Percentiles rank a stretch among this genome's conserved stretches.
phyloP scores from a whole-genome alignment of 257 asterid genomes.

The Gentiana dahurica region DNA sequence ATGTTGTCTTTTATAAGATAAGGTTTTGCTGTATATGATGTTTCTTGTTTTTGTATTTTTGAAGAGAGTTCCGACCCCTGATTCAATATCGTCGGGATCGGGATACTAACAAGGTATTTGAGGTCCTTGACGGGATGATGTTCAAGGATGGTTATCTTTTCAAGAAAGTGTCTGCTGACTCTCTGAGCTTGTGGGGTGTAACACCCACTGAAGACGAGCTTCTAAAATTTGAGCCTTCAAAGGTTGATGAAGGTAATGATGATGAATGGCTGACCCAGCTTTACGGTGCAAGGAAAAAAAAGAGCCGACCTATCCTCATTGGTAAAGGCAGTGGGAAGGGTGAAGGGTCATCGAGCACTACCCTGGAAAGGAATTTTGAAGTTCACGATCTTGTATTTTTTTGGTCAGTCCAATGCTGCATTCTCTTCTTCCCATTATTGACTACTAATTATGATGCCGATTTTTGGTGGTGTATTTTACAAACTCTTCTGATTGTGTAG shows the following conservation, averaged over 20 bases:
- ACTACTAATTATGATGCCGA: not conserved
- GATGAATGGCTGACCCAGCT: slow-evolving; percentile 81
- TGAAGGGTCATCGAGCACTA: slow-evolving; percentile 56
- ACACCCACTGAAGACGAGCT: slow-evolving; percentile 78
- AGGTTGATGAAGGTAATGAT: slow-evolving; percentile 50
- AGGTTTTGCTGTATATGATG: slow-evolving; percentile 11
- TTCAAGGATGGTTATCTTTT: slow-evolving; percentile 87
- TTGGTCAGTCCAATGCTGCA: slow-evolving; percentile 38
- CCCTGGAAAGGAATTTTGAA: slow-evolving; percentile 42
- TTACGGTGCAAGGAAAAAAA: slow-evolving; percentile 63
- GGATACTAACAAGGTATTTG: slow-evolving; percentile 56
- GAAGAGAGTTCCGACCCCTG: slow-evolving; percentile 91
- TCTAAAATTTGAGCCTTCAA: slow-evolving; percentile 85
- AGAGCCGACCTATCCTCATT: slow-evolving; percentile 19
- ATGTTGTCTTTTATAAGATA: not conserved
- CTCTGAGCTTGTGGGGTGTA: slow-evolving; percentile 77
- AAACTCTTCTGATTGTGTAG: slow-evolving; percentile 30
- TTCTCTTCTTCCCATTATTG: slow-evolving; percentile 3
- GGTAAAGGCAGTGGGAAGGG: slow-evolving; percentile 47
- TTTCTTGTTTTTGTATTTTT: slow-evolving; percentile 11
- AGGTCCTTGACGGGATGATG: slow-evolving; percentile 92
- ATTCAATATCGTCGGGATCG: slow-evolving; percentile 87
- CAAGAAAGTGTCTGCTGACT: slow-evolving; percentile 66
- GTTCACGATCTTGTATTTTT: slow-evolving; percentile 80
- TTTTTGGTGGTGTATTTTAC: slow-evolving; percentile 11